Evolutionary conservation across 2,329 filamentous ascomycete genomes (phyloP).

Genomic region (Colletotrichum truncatum): DNA sequence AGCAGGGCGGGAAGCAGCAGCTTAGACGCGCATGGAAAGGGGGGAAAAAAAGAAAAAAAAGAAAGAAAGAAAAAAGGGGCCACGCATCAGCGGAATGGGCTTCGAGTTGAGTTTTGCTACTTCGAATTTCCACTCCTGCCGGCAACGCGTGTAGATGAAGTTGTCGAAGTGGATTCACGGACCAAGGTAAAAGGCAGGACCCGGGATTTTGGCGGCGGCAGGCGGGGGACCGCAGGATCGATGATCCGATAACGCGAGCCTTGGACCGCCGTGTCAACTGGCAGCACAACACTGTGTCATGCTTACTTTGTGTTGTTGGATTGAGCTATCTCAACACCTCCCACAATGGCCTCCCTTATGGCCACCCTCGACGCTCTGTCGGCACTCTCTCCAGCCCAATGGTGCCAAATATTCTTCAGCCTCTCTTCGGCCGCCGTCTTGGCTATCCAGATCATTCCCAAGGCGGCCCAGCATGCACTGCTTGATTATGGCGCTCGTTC

Average conservation of each 20-base stretch:
- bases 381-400: constrained; percentile 31
- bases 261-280: not conserved
- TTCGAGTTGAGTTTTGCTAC: not conserved
- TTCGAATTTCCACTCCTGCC: not conserved
- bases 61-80: too few relatives aligned
- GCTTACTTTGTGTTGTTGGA: not conserved
- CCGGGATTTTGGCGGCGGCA: not conserved
- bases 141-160: too few relatives aligned
- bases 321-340: not conserved
- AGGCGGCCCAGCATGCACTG: constrained; percentile 52
- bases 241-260: constrained; percentile 1
- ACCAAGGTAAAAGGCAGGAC: too few relatives aligned
- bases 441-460: constrained; percentile 53
- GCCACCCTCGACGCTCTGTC: not conserved
- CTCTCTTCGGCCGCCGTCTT: constrained; percentile 50
- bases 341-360: constrained; percentile 18
- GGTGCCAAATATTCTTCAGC: constrained; percentile 59
- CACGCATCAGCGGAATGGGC: too few relatives aligned
- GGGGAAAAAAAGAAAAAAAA: too few relatives aligned
- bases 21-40: not conserved
- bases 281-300: not conserved
- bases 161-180: too few relatives aligned
- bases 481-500: constrained; percentile 61
- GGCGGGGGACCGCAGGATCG: not conserved
- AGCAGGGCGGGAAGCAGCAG: constrained; percentile 11